These are phyloP conservation scores for Craterostigma plantagineum DNA, from an alignment of 257 asterid species.

Conservation along the genomic window DNA sequence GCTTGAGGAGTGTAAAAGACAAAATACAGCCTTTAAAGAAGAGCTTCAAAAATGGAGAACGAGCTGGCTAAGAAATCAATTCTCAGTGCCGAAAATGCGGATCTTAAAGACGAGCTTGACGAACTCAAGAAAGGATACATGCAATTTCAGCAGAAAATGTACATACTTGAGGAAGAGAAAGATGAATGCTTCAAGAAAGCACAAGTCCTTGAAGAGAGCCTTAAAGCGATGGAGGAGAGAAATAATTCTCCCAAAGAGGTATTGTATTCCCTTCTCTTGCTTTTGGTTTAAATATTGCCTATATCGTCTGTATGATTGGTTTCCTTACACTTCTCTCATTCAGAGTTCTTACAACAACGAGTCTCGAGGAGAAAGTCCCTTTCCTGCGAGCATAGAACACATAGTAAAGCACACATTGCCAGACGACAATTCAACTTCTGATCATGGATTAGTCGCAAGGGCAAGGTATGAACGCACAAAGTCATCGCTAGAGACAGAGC, in stretches of 20 bases:
- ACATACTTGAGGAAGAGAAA: constrained; percentile 47
- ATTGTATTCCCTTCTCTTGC: constrained; percentile 2
- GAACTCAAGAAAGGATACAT: constrained; percentile 27
- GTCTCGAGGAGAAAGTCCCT: constrained; percentile 10
- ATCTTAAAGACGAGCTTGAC: constrained; percentile 25
- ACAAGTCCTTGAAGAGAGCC: constrained; percentile 35
- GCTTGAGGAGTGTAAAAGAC: constrained; percentile 42
- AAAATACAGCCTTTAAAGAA: constrained; percentile 25
- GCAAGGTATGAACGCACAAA: constrained; percentile 50
- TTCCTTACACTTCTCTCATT: constrained; percentile 1
- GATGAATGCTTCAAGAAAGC: constrained; percentile 30
- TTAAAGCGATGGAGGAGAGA: constrained; percentile 26
- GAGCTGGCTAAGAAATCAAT: constrained; percentile 29
- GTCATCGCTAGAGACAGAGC: constrained; percentile 61
- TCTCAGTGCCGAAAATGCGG: constrained; percentile 15
- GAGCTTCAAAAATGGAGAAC: constrained; percentile 36
- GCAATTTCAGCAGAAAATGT: constrained; percentile 36
- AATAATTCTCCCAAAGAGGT: constrained; percentile 27
- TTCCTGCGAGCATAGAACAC: constrained; percentile 9
- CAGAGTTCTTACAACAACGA: constrained; percentile 21
- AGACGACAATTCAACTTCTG: background rate
- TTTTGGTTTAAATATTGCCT: background rate
- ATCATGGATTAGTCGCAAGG: constrained; percentile 20
- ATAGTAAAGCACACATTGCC: background rate
- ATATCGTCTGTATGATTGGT: background rate